phyloP scores from a whole-genome alignment of 1,284 basidiomycete species.

The Melampsora occidentalis region DNA sequence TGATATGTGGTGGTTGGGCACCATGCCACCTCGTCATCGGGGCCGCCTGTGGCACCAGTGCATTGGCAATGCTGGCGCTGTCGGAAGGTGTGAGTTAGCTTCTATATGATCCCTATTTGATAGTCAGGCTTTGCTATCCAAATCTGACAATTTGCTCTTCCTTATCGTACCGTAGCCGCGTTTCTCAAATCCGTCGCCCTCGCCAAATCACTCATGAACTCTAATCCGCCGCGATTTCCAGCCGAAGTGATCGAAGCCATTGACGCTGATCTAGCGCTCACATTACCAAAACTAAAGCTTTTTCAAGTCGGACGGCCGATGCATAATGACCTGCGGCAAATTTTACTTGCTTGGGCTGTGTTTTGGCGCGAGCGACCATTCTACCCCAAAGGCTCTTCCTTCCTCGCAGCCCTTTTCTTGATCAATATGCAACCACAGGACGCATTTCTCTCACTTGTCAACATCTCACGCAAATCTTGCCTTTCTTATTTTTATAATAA shows the following conservation, averaged over 20 bases:
- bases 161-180: not conserved
- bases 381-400: constrained; percentile 52
- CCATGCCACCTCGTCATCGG: constrained; percentile 40
- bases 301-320: constrained; percentile 79
- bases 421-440: constrained; percentile 73
- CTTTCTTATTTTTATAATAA: constrained; percentile 79
- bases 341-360: constrained; percentile 87
- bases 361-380: constrained; percentile 58
- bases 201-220: constrained; percentile 21
- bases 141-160: too few species aligned
- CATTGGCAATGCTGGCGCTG: constrained; percentile 31
- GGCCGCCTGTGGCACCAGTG: constrained; percentile 35
- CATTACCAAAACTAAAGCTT: constrained; percentile 81
- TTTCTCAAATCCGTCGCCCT: constrained; percentile 25
- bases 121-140: not conserved
- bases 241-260: constrained; percentile 66
- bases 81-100: constrained; percentile 22
- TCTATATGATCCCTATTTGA: not conserved
- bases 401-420: constrained; percentile 80
- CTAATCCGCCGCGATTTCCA: constrained; percentile 62
- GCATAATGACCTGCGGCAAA: constrained; percentile 78
- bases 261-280: constrained; percentile 73
- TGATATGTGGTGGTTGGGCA: constrained; percentile 41
- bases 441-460: constrained; percentile 81
- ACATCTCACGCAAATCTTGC: constrained; percentile 80